Base-by-base conservation (phyloP, 306 rosid genomes). In the Malus orientalis region DNA sequence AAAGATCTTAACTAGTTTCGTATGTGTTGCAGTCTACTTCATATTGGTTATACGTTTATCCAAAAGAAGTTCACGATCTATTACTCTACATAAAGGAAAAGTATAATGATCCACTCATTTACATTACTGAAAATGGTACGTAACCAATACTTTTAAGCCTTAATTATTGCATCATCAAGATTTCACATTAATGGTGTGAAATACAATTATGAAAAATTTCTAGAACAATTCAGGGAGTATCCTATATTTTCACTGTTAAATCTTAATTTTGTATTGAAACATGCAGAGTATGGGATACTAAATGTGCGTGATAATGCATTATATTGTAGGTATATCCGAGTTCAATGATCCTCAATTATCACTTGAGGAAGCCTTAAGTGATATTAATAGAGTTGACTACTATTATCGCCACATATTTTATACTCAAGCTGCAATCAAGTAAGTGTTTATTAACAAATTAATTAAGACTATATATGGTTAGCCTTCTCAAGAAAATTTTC, bases 41-140 rank as follows among this genome's bases (percentile, higher is more conserved):
- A 12, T 72, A 30, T n/a, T 84, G 75, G 85, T 69, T 80, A 13
- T 45, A 32, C 32, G 68, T 81, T 58, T 84, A 77, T 25, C 85
- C 87, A 13, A 25, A 11, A 47, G 85, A 80, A 76, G 29, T 81
- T 61, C 47, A 70, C 30, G 83, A 85, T 4, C 60, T 81, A 22
- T 63, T 81, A 62, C 59, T 70, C 23, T 85, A 85, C 74, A 75
- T 74, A 8, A 81, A 78, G 60, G 55, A 20, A 4, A 81, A 81
- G 54, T 85, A 78, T 66, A 67, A 85, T 20, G 42, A 85, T 72
- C 85, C 88, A 65, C 14, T 71, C 13, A 81, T 81, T 40, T 85
- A 81, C 69, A 75, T 85, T 25, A 81, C 85, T 11, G 84, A 81
- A 51, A 85, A 81, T 40, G 88, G 85, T 85, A 79, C 4, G 20